Base-by-base conservation (phyloP, 495 filamentous ascomycete genomes). In the Penicillium herquei region DNA sequence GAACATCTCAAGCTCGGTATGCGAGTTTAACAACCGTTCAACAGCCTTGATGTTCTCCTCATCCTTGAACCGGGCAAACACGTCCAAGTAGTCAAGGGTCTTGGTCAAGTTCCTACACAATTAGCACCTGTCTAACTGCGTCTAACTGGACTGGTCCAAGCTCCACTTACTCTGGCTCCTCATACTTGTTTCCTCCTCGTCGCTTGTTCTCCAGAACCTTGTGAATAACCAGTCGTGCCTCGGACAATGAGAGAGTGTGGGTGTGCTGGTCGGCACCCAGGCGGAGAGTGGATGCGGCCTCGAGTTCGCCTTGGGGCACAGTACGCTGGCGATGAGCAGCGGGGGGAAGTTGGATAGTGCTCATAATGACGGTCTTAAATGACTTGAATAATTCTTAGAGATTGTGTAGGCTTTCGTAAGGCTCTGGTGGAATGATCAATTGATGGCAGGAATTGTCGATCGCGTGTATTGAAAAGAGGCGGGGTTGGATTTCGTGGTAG, bases 21-120 rank as follows among this genome's bases (percentile, higher is more conserved):
- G 86, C 37, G 84, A 79, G 52, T 86, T 85, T 54, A 96, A 75
- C 51, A 96, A 73, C 7, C 87, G 81, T 71, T 96, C 93, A 35
- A 97, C 90, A 10, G 90, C 90, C 73, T 95, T 89, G 54, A 96
- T 91, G 55, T 90, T 93, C 72, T 97, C 91, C 67, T 90, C 90
- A 56, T 91, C 84, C 77, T 96, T 95, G 80, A 97, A 97, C 12
- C 92, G 88, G 10, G 92, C 88, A 76, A 98, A 98, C 17, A 88
- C 84, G 58, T 96, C 91, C 1, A 98, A 81, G 71, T 98, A 98
- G 57, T 93, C 87, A 48, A 89, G 77, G 1, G 93, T 98, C 66
- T 95, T 92, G 43, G 80, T 84, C 57, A 97, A 82, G 31, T 79
- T 81, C 55, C 81, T 85, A 58, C 13, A 16, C 45, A 51, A 49